Base-by-base conservation (phyloP, 2,329 filamentous ascomycete species). In the Pleurostoma richardsiae region DNA sequence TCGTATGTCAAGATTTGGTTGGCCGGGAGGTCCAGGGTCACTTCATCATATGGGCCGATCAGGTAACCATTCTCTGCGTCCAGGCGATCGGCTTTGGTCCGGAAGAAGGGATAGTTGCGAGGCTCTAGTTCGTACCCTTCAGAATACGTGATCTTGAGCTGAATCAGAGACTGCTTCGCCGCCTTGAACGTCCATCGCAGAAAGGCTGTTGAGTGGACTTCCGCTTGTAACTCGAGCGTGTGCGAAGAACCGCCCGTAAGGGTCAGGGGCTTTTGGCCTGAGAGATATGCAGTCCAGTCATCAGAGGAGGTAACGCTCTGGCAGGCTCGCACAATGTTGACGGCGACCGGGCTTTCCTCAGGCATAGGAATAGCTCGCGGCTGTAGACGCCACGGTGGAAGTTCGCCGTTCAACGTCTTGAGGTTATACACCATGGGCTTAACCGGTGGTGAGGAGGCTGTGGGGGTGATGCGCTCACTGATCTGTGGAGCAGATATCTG, bases 1-100 rank as follows among this genome's bases (percentile, higher is more conserved):
- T 68, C 64, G 41, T 68, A 68, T 4, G 50, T 8, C 3, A 47
- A 44, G 3, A 31, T 42, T 10, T 55, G 29, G 0, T 19, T 29
- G 3, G 42, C 46, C 0, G 51, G 41, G 1, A 65, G 36, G n/a
- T 63, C 52, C 6, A 69, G 43, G 0, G 43, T 51, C 0, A 61
- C 57, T 5, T 64, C 60, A 41, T 71, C 68, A 40, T 57, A 63
- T 0, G 67, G 67, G 0, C 68, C 68, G 6, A 70, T 55, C 5
- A 68, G 52, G 36, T 62, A 54, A 0, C 62, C 62, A 11, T 53
- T 51, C 3, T 39, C 43, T 3, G 60, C 53, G 48, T 71, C 62
- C 3, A 65, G 47, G 4, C 68, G 61, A 46, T 71, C 57, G 1
- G 49, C 54, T 44, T 72, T 72, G 8, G 54, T 54, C 1, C 69